Evolutionary conservation across 2,329 filamentous ascomycete species (phyloP).

Genomic region (Microdochium bolleyi): DNA sequence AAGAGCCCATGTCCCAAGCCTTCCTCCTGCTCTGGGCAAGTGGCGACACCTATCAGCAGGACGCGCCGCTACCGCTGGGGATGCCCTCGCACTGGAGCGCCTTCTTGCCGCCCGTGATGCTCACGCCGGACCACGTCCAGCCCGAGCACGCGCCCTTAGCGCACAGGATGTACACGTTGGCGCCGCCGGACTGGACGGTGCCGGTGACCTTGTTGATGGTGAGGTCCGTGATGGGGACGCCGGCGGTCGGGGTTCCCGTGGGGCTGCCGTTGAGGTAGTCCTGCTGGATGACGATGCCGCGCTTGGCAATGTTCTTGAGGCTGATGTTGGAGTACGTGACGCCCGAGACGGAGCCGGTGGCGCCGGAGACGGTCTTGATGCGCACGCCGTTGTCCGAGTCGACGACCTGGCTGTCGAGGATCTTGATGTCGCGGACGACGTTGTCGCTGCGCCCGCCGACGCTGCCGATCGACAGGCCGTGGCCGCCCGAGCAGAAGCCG

Average conservation of each 20-base stretch:
- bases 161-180: constrained; percentile 28
- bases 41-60: constrained; percentile 11
- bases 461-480: constrained; percentile 43
- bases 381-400: constrained; percentile 44
- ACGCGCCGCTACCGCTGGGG: constrained; percentile 9
- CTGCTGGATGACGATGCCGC: constrained; percentile 37
- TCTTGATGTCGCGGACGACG: constrained; percentile 34
- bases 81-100: constrained; percentile 54
- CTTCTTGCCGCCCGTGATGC: constrained; percentile 26
- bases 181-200: constrained; percentile 17
- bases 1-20: too few relatives aligned
- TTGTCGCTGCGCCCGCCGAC: constrained; percentile 42
- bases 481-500: constrained; percentile 34
- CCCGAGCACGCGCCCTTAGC: constrained; percentile 23
- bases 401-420: constrained; percentile 31
- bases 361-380: constrained; percentile 41
- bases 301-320: constrained; percentile 33
- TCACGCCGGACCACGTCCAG: constrained; percentile 26
- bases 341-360: constrained; percentile 35
- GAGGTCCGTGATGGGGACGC: constrained; percentile 36
- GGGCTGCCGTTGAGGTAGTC: constrained; percentile 39
- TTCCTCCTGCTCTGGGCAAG: too few relatives aligned
- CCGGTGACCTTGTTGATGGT: constrained; percentile 31
- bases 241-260: constrained; percentile 32
- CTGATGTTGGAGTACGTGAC: constrained; percentile 40